These are phyloP conservation scores for Mrakia hoshinonis DNA, from an alignment of 768 basidiomycete species.

Conservation along the genomic window DNA sequence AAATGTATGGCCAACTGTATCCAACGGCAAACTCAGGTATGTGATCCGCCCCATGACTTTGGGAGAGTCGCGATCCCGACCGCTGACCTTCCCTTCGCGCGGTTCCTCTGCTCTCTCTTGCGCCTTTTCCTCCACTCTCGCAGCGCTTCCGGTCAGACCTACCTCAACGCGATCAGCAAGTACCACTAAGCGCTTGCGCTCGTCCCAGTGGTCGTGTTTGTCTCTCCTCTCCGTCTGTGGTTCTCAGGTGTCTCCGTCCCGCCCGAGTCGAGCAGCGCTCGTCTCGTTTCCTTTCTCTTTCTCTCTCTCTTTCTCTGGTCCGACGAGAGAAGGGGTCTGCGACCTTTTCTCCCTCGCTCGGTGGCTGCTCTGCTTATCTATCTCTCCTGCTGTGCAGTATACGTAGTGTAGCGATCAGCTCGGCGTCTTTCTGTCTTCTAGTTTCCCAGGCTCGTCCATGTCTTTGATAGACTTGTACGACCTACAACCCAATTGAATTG, in stretches of 20 bases:
- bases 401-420: too few species aligned
- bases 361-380: too few species aligned
- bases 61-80: neutral
- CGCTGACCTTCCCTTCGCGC: neutral
- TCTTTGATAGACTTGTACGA: too few species aligned
- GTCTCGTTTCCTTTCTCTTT: neutral
- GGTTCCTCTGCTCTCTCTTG: neutral
- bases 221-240: neutral
- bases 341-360: too few species aligned
- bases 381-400: too few species aligned
- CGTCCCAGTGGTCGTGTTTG: neutral
- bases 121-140: neutral
- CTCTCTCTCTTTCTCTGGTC: conserved; percentile 6
- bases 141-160: conserved; percentile 21
- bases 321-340: neutral
- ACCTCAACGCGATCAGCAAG: conserved; percentile 23
- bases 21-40: conserved; percentile 34
- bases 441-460: too few species aligned
- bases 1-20: conserved; percentile 37
- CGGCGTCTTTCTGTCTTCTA: too few species aligned
- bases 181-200: conserved; percentile 24
- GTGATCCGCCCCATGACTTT: neutral
- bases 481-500: too few species aligned
- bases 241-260: neutral
- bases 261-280: neutral